Evolutionary conservation across 352 stramenopile species (phyloP), one percentile per base, ranked within the genome.

Genomic region (Globisporangium uncinulatum): DNA sequence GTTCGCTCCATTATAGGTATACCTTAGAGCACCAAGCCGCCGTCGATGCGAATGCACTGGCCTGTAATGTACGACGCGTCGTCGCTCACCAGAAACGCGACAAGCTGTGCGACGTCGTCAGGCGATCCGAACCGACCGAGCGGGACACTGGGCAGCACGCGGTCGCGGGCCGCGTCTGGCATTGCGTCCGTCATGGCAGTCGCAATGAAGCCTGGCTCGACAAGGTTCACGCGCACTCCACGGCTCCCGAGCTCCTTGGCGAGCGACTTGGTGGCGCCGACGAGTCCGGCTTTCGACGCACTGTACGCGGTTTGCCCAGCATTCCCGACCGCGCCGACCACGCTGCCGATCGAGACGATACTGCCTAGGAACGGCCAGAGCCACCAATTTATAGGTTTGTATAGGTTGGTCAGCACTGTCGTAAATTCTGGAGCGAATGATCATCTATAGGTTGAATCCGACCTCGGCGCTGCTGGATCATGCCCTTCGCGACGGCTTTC

Each of bases 141-240:
- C 20, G 77, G 56, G 45, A 90, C 82, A 49, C 70, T 83, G 7
- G 61, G 48, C 11, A 88, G 58, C 8, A 84, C 68, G 4, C 68
- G 70, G 0, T 82, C 69, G 36, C 66, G 70, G n/a, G 80, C 76
- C 24, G 67, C 64, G 4, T 81, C 68, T 0, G 66, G 57, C 81
- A 94, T 85, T 0, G 66, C 46, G 7, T 70, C 66, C 6, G 83
- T 94, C 85, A 96, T 95, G 57, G 89, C 79, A 0, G 87, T 96
- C 11, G 63, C 56, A 45, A 96, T 86, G 66, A 90, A 95, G 10
- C 87, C 87, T 1, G 87, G 87, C 61, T 94, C 87, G 2, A 96
- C 82, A 14, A 95, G 65, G 61, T 96, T 96, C 24, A 96, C 85
- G 31, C 87, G 81, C 58, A 96, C 91, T 51, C 89, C 87, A 24